Conservation (phyloP, 2,329 filamentous ascomycete species). For the Magnaporthiopsis rhizophila region DNA sequence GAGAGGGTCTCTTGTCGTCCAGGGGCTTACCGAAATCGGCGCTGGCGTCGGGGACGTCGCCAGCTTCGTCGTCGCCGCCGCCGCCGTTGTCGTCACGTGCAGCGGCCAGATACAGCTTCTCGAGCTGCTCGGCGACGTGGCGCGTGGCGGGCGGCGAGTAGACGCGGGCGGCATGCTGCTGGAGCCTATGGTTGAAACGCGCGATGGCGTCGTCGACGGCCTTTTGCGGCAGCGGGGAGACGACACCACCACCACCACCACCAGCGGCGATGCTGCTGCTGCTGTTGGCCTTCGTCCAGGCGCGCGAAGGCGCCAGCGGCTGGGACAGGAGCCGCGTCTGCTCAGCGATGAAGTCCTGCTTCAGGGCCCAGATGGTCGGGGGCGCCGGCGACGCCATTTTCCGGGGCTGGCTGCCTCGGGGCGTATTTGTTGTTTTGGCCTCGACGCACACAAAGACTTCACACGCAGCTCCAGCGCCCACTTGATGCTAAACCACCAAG, state of each 20-base stretch:
- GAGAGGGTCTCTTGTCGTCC: not conserved
- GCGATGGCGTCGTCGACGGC: constrained; percentile 48
- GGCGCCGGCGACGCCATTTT: constrained; percentile 18
- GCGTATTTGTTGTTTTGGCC: not conserved
- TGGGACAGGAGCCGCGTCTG: constrained; percentile 58
- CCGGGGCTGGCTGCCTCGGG: not conserved
- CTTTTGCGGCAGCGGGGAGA: constrained; percentile 34
- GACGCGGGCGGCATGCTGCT: constrained; percentile 56
- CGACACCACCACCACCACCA: constrained; percentile 17
- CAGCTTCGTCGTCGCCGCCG: not conserved
- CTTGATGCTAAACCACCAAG: not conserved
- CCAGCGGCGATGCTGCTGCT: constrained; percentile 28
- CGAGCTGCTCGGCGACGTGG: constrained; percentile 66
- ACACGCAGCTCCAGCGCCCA: too few species aligned
- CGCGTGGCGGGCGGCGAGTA: constrained; percentile 62
- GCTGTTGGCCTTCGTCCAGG: constrained; percentile 43
- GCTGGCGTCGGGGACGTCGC: not conserved
- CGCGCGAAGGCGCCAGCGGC: constrained; percentile 45
- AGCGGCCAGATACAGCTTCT: constrained; percentile 47
- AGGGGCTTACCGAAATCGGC: constrained; percentile 34
- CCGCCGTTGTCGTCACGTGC: constrained; percentile 24
- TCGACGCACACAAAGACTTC: too few species aligned
- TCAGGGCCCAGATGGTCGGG: constrained; percentile 53
- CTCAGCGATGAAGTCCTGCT: constrained; percentile 53
- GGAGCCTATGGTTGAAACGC: constrained; percentile 52